phyloP scores from a whole-genome alignment of 805 yeast genomes.

The Kuraishia floccosa region DNA sequence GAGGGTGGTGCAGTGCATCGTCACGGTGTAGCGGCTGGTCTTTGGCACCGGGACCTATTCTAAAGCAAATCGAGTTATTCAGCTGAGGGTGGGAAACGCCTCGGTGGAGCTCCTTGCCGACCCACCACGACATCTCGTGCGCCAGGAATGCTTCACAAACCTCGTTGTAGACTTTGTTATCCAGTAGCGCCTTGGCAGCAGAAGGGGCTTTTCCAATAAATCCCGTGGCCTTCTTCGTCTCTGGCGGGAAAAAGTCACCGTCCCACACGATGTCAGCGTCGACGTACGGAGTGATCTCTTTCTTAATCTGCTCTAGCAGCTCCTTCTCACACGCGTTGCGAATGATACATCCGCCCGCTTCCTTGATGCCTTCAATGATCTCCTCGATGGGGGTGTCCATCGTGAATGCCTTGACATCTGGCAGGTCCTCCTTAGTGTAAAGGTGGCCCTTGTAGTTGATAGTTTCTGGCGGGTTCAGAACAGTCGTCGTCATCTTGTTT shows the following conservation, averaged over 20 bases:
- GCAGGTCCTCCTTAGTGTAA: conserved; percentile 5
- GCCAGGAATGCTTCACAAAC: conserved; percentile 10
- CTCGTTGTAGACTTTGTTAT: conserved; percentile 8
- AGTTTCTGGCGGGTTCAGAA: too few species aligned
- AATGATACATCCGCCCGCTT: conserved; percentile 14
- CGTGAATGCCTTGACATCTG: conserved; percentile 2
- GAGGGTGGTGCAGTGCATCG: conserved; percentile 13
- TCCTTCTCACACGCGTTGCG: conserved; percentile 8
- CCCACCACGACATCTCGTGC: conserved; percentile 10
- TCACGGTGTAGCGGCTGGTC: conserved; percentile 14
- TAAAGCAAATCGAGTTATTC: conserved; percentile 10
- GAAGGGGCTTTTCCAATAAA: conserved; percentile 10
- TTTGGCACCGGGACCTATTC: conserved; percentile 16
- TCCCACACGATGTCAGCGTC: conserved; percentile 13
- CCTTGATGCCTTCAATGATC: conserved; percentile 8
- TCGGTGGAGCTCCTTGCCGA: conserved; percentile 10
- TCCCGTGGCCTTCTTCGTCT: conserved; percentile 13
- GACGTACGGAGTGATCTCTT: conserved; percentile 12
- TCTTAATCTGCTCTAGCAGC: conserved; percentile 7
- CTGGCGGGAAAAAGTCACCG: conserved; percentile 12
- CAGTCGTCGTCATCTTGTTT: too few species aligned
- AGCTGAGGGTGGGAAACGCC: conserved; percentile 12
- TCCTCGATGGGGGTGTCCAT: conserved; percentile 5
- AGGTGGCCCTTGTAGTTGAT: too few species aligned
- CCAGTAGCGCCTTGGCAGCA: conserved; percentile 8